Conservation (phyloP, 148 eudicot genomes). For the Arbutus unedo region DNA sequence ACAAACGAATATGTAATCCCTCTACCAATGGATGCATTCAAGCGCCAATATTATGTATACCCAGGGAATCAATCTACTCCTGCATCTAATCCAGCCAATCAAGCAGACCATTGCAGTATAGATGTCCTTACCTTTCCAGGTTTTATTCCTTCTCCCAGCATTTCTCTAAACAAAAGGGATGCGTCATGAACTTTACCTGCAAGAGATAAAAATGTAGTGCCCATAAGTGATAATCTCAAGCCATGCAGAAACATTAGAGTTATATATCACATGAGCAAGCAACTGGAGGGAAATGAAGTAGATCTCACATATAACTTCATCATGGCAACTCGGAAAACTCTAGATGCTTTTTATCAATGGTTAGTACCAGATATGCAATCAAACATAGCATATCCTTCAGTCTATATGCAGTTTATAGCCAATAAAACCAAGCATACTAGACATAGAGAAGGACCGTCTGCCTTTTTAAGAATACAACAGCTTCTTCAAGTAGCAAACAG, state of each 20-base stretch:
- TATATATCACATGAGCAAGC: not conserved
- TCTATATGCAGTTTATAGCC: not conserved
- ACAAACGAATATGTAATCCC: not conserved
- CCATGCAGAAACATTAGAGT: not conserved
- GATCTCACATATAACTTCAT: not conserved
- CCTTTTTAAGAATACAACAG: not conserved
- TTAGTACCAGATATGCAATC: not conserved
- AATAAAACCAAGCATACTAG: not conserved
- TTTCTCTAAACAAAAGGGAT: conserved; percentile 53
- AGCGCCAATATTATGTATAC: not conserved
- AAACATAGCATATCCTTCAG: not conserved
- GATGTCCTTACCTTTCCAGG: conserved; percentile 69
- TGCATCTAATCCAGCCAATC: conserved; percentile 4
- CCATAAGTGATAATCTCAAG: not conserved
- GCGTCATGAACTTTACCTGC: conserved; percentile 76
- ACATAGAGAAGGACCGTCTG: not conserved
- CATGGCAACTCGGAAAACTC: not conserved
- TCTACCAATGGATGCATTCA: not conserved
- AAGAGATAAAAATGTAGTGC: conserved; percentile 11
- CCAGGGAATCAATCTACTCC: not conserved
- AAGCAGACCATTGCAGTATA: not conserved
- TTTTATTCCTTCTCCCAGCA: conserved; percentile 78
- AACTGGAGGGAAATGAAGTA: not conserved
- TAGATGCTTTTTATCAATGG: not conserved
- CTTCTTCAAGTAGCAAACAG: not conserved